These are phyloP conservation scores for Microcos paniculata DNA, from an alignment of 345 rosid genomes.

Conservation along the genomic window DNA sequence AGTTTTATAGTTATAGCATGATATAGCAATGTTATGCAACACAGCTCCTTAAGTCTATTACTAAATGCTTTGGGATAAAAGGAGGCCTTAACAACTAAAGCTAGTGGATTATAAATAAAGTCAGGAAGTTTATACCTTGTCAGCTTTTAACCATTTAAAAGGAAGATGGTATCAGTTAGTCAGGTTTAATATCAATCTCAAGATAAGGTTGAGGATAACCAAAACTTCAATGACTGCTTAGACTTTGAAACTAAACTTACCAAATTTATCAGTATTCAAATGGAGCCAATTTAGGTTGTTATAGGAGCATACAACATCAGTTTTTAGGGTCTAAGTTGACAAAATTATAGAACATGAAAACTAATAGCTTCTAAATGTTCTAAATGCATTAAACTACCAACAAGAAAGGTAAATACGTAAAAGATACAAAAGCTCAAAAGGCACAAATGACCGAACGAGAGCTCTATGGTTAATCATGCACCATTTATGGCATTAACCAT, in stretches of 20 bases:
- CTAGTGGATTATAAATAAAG: neutral
- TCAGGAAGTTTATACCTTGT: conserved; percentile 38
- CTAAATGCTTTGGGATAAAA: neutral
- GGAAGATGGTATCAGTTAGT: conserved; percentile 24
- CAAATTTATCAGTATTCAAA: neutral
- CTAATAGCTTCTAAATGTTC: neutral
- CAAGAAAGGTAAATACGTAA: neutral
- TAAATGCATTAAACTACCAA: neutral
- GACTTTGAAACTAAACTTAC: neutral
- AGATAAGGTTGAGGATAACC: neutral
- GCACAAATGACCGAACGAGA: neutral
- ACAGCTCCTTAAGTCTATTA: neutral
- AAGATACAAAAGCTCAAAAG: neutral
- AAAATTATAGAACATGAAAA: neutral
- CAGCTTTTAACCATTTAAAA: neutral
- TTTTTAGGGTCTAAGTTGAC: neutral
- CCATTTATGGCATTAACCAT: neutral
- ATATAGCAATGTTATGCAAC: neutral
- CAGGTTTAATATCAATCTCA: neutral
- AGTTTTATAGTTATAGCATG: neutral
- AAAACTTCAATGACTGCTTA: neutral
- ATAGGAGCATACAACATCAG: neutral
- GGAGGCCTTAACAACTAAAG: neutral
- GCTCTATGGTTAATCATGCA: neutral
- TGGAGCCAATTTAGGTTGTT: neutral